phyloP scores from a whole-genome alignment of 768 basidiomycete species.

The Naganishia antarctica region DNA sequence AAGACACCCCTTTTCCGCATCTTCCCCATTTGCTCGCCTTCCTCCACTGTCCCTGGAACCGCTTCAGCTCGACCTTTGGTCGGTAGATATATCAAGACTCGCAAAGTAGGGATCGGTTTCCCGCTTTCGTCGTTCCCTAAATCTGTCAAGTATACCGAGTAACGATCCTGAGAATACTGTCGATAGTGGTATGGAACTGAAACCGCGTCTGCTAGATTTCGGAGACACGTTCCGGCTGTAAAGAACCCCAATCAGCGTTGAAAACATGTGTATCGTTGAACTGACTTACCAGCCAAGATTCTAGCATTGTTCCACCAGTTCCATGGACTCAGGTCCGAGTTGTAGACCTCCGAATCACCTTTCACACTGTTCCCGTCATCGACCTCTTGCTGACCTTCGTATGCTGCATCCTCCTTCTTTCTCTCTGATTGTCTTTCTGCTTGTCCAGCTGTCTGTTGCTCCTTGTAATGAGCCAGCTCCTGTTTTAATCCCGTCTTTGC shows the following conservation, averaged over 20 bases:
- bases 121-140: conserved; percentile 21
- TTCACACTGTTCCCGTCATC: background rate
- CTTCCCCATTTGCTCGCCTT: conserved; percentile 15
- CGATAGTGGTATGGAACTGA: conserved; percentile 25
- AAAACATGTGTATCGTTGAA: no score
- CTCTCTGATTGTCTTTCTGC: background rate
- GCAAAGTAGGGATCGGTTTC: conserved; percentile 16
- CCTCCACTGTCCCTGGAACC: conserved; percentile 9
- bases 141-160: conserved; percentile 22
- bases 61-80: conserved; percentile 3
- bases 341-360: conserved; percentile 1
- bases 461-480: conserved; percentile 2
- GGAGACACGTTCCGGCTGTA: conserved; percentile 20
- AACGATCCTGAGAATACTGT: conserved; percentile 20
- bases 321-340: conserved; percentile 8
- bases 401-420: background rate
- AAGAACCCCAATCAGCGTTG: background rate
- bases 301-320: conserved; percentile 23
- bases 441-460: background rate
- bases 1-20: conserved; percentile 23
- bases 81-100: conserved; percentile 25
- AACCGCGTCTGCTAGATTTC: conserved; percentile 24
- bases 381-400: background rate
- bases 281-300: conserved; percentile 16
- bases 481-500: conserved; percentile 3